Evolutionary conservation across 257 asterid genomes (phyloP).

Genomic region (Solanum clarkiae): DNA sequence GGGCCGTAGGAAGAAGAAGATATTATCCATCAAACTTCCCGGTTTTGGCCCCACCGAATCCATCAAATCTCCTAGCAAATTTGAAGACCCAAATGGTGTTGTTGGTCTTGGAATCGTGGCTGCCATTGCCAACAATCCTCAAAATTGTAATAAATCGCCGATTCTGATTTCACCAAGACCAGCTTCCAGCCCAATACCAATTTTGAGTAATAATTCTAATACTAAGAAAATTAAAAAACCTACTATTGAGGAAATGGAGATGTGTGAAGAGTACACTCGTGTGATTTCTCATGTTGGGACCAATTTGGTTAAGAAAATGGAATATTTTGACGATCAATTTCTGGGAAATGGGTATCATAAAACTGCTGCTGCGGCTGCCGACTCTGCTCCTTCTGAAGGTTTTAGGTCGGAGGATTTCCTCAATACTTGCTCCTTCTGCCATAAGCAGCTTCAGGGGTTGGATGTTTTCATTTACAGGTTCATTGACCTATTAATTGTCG

Average conservation of each 20-base stretch:
- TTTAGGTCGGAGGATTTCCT: conserved; percentile 38
- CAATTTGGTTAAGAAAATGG: conserved; percentile 40
- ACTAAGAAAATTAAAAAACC: background rate
- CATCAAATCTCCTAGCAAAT: conserved; percentile 27
- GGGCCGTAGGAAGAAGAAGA: conserved; percentile 9
- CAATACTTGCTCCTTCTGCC: conserved; percentile 56
- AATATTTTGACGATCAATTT: conserved; percentile 42
- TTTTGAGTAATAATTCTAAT: background rate
- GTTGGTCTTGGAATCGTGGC: conserved; percentile 82
- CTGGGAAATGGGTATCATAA: conserved; percentile 3
- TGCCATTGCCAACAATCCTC: background rate
- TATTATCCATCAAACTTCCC: conserved; percentile 37
- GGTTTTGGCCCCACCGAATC: conserved; percentile 16
- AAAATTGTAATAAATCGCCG: conserved; percentile 9
- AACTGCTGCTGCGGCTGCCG: background rate
- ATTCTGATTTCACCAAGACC: conserved; percentile 39
- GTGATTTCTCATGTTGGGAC: conserved; percentile 59
- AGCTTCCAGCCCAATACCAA: conserved; percentile 26
- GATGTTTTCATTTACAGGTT: conserved; percentile 92
- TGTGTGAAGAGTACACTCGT: conserved; percentile 70
- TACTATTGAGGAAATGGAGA: conserved; percentile 37
- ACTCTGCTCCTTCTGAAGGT: background rate
- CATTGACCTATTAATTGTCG: background rate
- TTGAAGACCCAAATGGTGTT: conserved; percentile 52
- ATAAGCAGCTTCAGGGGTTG: conserved; percentile 75